These are phyloP conservation scores for Margaritispora aquatica DNA, from an alignment of 495 filamentous ascomycete species.

Conservation along the genomic window DNA sequence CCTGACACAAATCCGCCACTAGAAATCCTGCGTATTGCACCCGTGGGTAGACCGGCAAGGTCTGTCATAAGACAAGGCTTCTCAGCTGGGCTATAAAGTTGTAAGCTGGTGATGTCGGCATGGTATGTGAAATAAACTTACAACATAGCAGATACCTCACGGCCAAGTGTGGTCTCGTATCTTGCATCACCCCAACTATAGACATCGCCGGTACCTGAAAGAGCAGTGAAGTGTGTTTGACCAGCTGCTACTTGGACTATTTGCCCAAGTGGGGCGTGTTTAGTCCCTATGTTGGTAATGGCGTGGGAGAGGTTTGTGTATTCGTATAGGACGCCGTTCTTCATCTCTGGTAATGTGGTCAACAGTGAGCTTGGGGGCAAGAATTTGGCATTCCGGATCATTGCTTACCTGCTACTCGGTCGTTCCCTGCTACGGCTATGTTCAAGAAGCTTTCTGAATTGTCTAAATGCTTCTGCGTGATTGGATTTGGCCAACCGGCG, in stretches of 20 bases:
- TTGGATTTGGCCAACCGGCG: slow-evolving; percentile 21
- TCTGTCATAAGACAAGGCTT: slow-evolving; percentile 38
- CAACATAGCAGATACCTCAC: slow-evolving; percentile 30
- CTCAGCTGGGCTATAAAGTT: slow-evolving; percentile 32
- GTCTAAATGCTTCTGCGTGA: slow-evolving; percentile 6
- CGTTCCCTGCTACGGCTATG: slow-evolving; percentile 30
- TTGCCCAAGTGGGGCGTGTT: slow-evolving; percentile 1
- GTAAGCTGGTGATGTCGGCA: not conserved
- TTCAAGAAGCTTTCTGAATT: slow-evolving; percentile 17
- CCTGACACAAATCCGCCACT: slow-evolving; percentile 48
- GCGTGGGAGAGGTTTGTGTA: slow-evolving; percentile 4
- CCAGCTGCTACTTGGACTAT: slow-evolving; percentile 41
- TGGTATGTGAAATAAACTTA: slow-evolving; percentile 13
- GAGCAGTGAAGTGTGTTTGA: slow-evolving; percentile 44
- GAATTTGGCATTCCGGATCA: not conserved
- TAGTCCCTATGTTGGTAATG: slow-evolving; percentile 22
- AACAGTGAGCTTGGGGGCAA: not conserved
- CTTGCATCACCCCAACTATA: slow-evolving; percentile 56
- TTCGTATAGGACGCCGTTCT: not conserved
- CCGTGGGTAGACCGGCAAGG: slow-evolving; percentile 43
- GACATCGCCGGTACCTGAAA: slow-evolving; percentile 41
- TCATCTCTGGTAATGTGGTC: no score
- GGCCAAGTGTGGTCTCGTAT: slow-evolving; percentile 42
- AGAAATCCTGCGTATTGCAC: slow-evolving; percentile 45
- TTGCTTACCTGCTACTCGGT: slow-evolving; percentile 19